Base-by-base conservation (phyloP, 306 rosid species). In the Lagenaria siceraria region DNA sequence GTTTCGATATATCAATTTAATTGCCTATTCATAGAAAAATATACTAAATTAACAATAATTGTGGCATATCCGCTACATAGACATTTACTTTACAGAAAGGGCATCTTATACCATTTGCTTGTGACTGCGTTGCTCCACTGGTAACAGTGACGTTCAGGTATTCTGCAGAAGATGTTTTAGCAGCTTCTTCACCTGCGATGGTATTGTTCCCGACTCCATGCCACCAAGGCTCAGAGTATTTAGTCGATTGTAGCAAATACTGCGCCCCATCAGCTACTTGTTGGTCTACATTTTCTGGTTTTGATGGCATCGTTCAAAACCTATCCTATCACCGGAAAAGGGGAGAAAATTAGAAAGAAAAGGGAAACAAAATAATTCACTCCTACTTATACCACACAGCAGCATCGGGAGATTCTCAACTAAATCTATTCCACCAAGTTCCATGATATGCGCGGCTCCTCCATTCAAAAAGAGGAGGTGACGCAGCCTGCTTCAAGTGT, bases 141-240 rank as follows among this genome's bases (percentile, higher is more conserved):
- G 75, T 54, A 73, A 78, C 80, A 78, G 85, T 81, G 80, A 82
- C 81, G 71, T 79, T 88, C 48, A 52, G 71, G 58, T 76, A 87
- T 63, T 83, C 86, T 17, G 48, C 54, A 54, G 90, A 80, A 78
- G 90, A 78, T 24, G 84, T 79, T 68, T 85, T 87, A 4, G 85
- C 68, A 70, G 70, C 80, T 80, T 77, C 79, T 81, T 78, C 88
- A 56, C 58, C 76, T 1, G 38, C 31, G n/a, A 85, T 40, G 12
- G 36, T 22, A 70, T 62, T 62, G 74, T 56, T 83, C 71, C 86
- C 85, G 25, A 33, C 81, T 46, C 82, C 89, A 31, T 58, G 84
- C 98, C 96, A 89, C 96, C 87, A 89, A 22, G 96, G 92, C 51
- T 81, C 89, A 75, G 91, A 63, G 71, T 80, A 85, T 62, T 80